Evolutionary conservation across 2,329 filamentous ascomycete genomes (phyloP), one percentile per base, ranked within the genome.

Genomic region (Fusarium palustre): DNA sequence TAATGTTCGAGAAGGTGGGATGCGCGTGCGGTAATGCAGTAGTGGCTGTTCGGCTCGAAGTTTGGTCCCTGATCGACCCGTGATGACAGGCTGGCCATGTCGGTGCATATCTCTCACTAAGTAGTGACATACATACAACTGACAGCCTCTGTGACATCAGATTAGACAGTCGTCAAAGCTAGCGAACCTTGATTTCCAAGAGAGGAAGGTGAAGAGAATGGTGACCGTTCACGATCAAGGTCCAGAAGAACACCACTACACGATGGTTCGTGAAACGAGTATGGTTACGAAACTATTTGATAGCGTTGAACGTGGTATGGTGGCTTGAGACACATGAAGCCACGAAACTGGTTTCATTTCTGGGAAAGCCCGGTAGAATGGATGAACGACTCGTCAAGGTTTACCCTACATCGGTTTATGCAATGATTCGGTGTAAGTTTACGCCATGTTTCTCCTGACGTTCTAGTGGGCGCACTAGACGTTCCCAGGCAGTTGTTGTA

Each of bases 11-110:
- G 45, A 47, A 52, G 43, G 34, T 52, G 28, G 24, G 43, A 59
- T 34, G 53, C 28, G 43, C 16, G 36, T n/a, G 43, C 16, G 36
- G 47, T 31, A 55, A 52, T 58, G 58, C 43, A n/a, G 36, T 55
- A 56, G 48, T 55, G 59, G 45, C 59, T 46, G 54, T 52, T 42
- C 47, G 48, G 54, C 52, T 55, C 42, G 22, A 64, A 59, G n/a
- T 50, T 64, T 59, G 54, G 64, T 72, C 49, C 71, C 64, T 73
- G 69, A 73, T 72, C 69, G 59, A 61, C 67, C 59, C 41, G 53
- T 30, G 20, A 22, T 55, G 42, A 39, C 59, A 50, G 54, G 59
- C 38, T 53, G 50, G 41, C 38, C 38, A 54, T 58, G 33, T 48
- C 24, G 41, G 34, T 52, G 24, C 5, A 20, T 18, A 38, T 15